Evolutionary conservation across 148 eudicot genomes (phyloP).

Genomic region (Rhododendron ovatum): DNA sequence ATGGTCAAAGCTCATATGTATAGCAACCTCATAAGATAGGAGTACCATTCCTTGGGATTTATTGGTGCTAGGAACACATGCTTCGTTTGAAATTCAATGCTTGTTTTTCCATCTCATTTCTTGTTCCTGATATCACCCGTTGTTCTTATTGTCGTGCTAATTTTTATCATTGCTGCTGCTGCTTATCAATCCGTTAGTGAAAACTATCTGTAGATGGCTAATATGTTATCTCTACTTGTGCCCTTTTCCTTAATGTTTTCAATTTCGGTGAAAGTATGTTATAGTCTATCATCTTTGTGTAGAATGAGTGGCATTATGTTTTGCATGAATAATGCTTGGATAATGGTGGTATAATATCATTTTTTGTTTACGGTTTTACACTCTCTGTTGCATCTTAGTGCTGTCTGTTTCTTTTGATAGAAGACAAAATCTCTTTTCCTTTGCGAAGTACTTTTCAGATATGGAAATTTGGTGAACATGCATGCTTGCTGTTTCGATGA

Average conservation of each 20-base stretch:
- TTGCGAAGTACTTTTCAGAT: background rate
- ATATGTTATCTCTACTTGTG: background rate
- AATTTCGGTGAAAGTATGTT: background rate
- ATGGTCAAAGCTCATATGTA: background rate
- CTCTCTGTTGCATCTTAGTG: too few species aligned
- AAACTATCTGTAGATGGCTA: background rate
- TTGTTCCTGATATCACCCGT: background rate
- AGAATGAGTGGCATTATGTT: background rate
- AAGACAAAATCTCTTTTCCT: background rate
- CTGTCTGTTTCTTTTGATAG: background rate
- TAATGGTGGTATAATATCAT: background rate
- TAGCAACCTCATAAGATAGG: background rate
- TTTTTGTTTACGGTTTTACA: too few species aligned
- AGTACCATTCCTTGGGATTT: background rate
- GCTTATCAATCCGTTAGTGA: background rate
- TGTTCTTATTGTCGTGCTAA: background rate
- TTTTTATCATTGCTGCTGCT: background rate
- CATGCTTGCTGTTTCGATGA: background rate
- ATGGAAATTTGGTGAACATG: background rate
- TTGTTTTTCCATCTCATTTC: background rate
- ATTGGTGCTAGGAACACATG: background rate
- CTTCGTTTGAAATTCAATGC: background rate
- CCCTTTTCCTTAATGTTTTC: background rate
- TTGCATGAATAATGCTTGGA: background rate
- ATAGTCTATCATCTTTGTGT: background rate